Evolutionary conservation across 352 stramenopile genomes (phyloP).

Genomic region (Pythium scleroteichum): DNA sequence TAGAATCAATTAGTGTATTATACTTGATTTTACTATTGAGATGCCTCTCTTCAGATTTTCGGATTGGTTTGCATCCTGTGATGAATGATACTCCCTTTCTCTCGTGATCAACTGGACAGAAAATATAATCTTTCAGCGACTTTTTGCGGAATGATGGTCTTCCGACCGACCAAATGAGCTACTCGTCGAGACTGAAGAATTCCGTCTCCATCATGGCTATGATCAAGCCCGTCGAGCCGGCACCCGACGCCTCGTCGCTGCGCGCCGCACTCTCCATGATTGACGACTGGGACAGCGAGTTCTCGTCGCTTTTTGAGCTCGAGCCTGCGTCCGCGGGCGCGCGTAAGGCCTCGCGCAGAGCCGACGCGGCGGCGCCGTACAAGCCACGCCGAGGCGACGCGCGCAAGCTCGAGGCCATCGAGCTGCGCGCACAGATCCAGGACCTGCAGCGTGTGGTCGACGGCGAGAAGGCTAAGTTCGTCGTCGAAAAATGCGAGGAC

Average conservation of each 20-base stretch:
- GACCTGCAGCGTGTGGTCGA: slow-evolving; percentile 13
- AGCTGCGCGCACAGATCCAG: slow-evolving; percentile 11
- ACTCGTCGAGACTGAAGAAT: not conserved
- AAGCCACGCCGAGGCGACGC: slow-evolving; percentile 8
- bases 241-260: slow-evolving; percentile 10
- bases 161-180: not conserved
- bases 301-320: slow-evolving; percentile 18
- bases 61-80: not conserved
- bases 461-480: slow-evolving; percentile 1
- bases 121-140: not conserved
- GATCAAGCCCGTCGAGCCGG: not conserved
- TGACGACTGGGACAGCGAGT: slow-evolving; percentile 22
- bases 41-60: not conserved
- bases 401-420: slow-evolving; percentile 11
- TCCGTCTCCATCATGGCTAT: not conserved
- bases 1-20: too few species aligned
- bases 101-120: not conserved
- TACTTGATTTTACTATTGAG: too few species aligned
- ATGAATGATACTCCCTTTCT: not conserved
- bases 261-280: slow-evolving; percentile 19
- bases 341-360: not conserved
- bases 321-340: not conserved
- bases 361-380: not conserved
- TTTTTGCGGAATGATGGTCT: not conserved
- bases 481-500: slow-evolving; percentile 3